Base-by-base conservation (phyloP, 495 filamentous ascomycete species). In the Xylaria grammica region DNA sequence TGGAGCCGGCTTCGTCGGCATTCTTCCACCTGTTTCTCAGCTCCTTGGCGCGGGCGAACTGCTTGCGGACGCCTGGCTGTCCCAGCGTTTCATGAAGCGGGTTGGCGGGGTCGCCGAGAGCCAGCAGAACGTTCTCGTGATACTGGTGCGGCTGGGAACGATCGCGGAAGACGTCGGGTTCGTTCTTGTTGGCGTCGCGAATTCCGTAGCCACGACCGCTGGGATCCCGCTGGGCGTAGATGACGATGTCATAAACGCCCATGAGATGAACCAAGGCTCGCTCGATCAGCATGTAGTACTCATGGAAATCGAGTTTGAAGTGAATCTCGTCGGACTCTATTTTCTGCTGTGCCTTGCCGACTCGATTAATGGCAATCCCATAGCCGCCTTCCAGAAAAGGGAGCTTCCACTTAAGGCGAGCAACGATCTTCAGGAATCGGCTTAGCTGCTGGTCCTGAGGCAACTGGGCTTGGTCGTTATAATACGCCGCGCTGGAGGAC, bases 251-350 rank as follows among this genome's bases (percentile, higher is more conserved):
- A 52, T 84, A 87, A 0, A 89, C 81, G 0, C 75, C 81, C 26
- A 89, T 78, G 4, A 89, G 72, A 53, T 87, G 86, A 1, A 89
- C 85, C 3, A 90, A 77, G 0, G 85, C 85, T 7, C 87, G 84
- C 72, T 90, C 88, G 19, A 90, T 78, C 0, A 89, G 75, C 63
- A 86, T 84, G 78, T 89, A 90, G 76, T 84, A 90, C 64, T 90
- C 88, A 75, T 87, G 85, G 65, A 89, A 90, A 65, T 90, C 88
- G 7, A 90, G 75, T 69, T 90, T 89, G 77, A 90, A 90, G 81
- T 89, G 89, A 30, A 85, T 80, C 66, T 88, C 84, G 0, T 50
- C 46, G 8, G 79, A 77, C 24, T 85, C 77, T 10, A 70, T 56
- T 57, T 75, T 53, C 13, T 74, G 67, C 20, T 60, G 68, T 3